Percentiles rank a stretch among this genome's conserved stretches.
These are phyloP conservation scores for Plenodomus tracheiphilus DNA, from an alignment of 2,329 filamentous ascomycete genomes.

Conservation along the genomic window DNA sequence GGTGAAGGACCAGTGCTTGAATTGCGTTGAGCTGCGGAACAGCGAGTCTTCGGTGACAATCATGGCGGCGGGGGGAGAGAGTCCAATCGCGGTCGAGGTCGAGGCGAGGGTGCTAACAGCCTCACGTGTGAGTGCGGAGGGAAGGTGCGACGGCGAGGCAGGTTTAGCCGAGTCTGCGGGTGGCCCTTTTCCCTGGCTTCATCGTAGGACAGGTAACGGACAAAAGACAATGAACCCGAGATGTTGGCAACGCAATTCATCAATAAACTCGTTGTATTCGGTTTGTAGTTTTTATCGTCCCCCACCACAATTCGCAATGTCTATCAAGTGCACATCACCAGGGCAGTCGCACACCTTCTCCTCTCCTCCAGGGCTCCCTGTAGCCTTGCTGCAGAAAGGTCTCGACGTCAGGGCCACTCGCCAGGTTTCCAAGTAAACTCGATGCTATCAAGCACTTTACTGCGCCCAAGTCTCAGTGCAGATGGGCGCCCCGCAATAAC, in stretches of 20 bases:
- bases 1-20: slow-evolving; percentile 89
- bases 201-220: neutral
- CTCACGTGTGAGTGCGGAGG: slow-evolving; percentile 1
- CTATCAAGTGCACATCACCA: too few species aligned
- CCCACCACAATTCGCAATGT: too few species aligned
- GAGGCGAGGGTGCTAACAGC: neutral
- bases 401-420: too few species aligned
- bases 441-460: neutral
- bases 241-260: too few species aligned
- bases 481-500: neutral
- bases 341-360: too few species aligned
- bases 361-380: too few species aligned
- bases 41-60: slow-evolving; percentile 82
- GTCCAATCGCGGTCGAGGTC: too few species aligned
- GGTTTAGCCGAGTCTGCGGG: slow-evolving; percentile 17
- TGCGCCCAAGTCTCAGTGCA: neutral
- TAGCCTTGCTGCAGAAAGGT: too few species aligned
- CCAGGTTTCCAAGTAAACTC: too few species aligned
- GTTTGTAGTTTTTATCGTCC: too few species aligned
- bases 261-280: too few species aligned
- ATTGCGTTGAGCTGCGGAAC: slow-evolving; percentile 90
- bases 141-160: slow-evolving; percentile 13
- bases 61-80: slow-evolving; percentile 29
- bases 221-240: too few species aligned
- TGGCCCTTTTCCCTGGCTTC: slow-evolving; percentile 1